Evolutionary conservation across 2,329 filamentous ascomycete genomes (phyloP), one percentile per base, ranked within the genome.

Genomic region (Mycogone perniciosa): DNA sequence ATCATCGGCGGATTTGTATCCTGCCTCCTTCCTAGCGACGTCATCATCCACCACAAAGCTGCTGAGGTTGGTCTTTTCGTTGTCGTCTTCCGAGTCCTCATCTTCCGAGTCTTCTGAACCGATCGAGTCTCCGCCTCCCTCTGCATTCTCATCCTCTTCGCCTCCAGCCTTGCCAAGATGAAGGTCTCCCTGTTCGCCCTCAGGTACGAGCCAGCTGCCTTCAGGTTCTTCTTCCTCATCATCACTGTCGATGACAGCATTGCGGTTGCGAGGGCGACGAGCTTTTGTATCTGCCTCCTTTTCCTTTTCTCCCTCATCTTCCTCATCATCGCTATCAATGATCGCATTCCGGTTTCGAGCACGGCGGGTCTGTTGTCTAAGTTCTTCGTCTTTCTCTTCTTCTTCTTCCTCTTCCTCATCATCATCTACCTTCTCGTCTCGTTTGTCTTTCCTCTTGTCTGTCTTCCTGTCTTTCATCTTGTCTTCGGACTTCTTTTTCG

Each of bases 111-210:
- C 87, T 31, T 87, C 82, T 0, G 85, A 82, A 35, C 79, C 79
- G 45, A 96, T 75, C 65, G 82, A 89, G 51, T 95, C 88, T 26
- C 89, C 91, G 4, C 86, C 89, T 2, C 89, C 89, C 64, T 95
- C 91, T 2, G 86, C 88, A 63, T 96, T 82, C 66, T 95, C 89
- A 56, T 95, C 89, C 47, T 89, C 86, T n/a, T 82, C 80, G 4
- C 88, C 89, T n/a, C 89, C 89, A 41, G 88, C 86, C 63, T 84
- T 86, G 44, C 87, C 88, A 11, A 91, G 74, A n/a, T 74, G 73
- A 4, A 84, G 63, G 1, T 75, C 63, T 0, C 77, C 75, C 41
- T 79, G 82, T 61, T 93, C 75, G 7, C 80, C 75, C 51, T 86
- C 83, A 0, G 82, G 77, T 4, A 91, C 87, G 39, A 95, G 74